Conservation (phyloP, 441 rosid genomes). For the Aquilaria agallochum region DNA sequence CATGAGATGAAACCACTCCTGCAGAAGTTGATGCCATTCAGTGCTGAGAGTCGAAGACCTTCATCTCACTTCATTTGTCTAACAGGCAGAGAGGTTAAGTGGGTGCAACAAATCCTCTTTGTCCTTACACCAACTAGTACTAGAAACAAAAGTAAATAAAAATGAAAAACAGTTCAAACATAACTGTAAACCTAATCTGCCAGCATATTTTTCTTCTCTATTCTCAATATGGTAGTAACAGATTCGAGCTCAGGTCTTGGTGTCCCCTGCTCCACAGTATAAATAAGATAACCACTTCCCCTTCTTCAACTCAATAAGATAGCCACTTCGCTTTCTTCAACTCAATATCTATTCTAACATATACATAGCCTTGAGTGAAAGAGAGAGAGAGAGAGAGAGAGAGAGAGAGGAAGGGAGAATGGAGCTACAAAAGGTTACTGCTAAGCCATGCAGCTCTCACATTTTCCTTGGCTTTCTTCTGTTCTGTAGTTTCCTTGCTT, state of each 20-base stretch:
- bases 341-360: slow-evolving; percentile 13
- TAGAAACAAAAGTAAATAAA: not conserved
- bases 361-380: not conserved
- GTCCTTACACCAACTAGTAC: slow-evolving; percentile 26
- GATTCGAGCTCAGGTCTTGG: not conserved
- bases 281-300: slow-evolving; percentile 17
- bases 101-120: slow-evolving; percentile 65
- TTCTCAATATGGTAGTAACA: not conserved
- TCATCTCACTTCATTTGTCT: too few relatives aligned
- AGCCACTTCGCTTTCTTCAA: slow-evolving; percentile 13
- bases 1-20: too few relatives aligned
- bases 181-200: slow-evolving; percentile 37
- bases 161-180: slow-evolving; percentile 2
- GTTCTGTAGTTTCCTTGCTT: slow-evolving; percentile 31
- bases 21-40: too few relatives aligned
- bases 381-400: not conserved
- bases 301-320: too few relatives aligned
- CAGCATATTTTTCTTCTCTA: not conserved
- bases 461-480: slow-evolving; percentile 25
- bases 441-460: slow-evolving; percentile 14
- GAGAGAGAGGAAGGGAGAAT: slow-evolving; percentile 13
- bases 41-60: too few relatives aligned
- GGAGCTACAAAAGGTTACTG: slow-evolving; percentile 20
- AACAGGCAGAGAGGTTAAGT: slow-evolving; percentile 16
- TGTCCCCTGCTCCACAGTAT: slow-evolving; percentile 21